Conservation (phyloP, 768 basidiomycete genomes). For the Russula abietina region DNA sequence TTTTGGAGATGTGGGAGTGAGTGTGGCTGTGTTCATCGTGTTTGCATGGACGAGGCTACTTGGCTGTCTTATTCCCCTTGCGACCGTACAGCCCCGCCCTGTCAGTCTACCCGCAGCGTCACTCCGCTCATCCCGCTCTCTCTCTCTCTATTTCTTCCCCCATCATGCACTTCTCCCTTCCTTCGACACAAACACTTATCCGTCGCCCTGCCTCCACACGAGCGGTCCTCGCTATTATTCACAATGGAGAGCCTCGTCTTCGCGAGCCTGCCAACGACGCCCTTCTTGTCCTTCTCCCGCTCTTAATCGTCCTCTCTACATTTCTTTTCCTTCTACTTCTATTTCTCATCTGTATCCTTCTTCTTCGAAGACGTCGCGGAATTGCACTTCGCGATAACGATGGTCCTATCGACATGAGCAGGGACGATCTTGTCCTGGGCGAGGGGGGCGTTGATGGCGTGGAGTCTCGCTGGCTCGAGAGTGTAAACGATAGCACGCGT, state of each 20-base stretch:
- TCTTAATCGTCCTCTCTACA: slow-evolving; percentile 89
- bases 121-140: background rate
- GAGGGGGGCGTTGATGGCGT: slow-evolving; percentile 93
- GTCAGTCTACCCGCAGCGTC: background rate
- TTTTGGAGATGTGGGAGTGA: slow-evolving; percentile 49
- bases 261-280: slow-evolving; percentile 45
- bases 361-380: slow-evolving; percentile 70
- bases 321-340: slow-evolving; percentile 89
- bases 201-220: background rate
- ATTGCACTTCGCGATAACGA: slow-evolving; percentile 80
- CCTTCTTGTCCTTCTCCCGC: slow-evolving; percentile 82
- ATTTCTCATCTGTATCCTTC: slow-evolving; percentile 84
- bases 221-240: slow-evolving; percentile 5
- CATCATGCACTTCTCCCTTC: slow-evolving; percentile 1
- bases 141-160: background rate
- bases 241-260: slow-evolving; percentile 17
- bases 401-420: slow-evolving; percentile 89
- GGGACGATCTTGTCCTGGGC: slow-evolving; percentile 82
- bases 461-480: slow-evolving; percentile 91
- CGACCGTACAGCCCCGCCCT: background rate
- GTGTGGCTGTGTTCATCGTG: slow-evolving; percentile 40
- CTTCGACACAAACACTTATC: background rate
- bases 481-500: slow-evolving; percentile 55
- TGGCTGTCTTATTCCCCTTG: too few relatives aligned
- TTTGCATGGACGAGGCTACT: background rate